Evolutionary conservation across 441 rosid species (phyloP).

Genomic region (Croton setiger): DNA sequence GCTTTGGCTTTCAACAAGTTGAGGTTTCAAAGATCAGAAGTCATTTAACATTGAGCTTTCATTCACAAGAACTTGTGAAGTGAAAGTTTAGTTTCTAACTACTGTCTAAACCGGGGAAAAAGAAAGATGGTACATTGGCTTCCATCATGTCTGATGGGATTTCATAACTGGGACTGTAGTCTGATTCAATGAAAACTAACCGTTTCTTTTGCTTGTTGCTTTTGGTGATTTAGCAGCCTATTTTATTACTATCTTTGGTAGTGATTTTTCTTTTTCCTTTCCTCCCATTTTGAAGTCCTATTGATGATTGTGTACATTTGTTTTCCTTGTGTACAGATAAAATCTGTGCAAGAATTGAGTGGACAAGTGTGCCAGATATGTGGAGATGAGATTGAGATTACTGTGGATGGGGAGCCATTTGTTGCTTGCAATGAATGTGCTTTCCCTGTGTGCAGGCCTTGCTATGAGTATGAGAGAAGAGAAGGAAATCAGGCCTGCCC

Average conservation of each 20-base stretch:
- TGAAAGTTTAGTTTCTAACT: not conserved
- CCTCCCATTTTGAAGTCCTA: slow-evolving; percentile 4
- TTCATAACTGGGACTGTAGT: not conserved
- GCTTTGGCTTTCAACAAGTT: not conserved
- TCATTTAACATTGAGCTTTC: too few species aligned
- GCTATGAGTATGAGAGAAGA: slow-evolving; percentile 87
- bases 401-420: slow-evolving; percentile 66
- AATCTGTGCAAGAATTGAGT: slow-evolving; percentile 65
- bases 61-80: too few species aligned
- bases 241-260: not conserved
- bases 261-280: not conserved
- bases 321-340: slow-evolving; percentile 24
- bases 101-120: not conserved
- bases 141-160: not conserved
- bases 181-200: not conserved
- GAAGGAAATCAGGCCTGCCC: slow-evolving; percentile 90
- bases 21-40: too few species aligned
- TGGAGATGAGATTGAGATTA: slow-evolving; percentile 77
- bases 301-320: slow-evolving; percentile 17
- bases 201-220: not conserved
- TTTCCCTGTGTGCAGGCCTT: slow-evolving; percentile 82
- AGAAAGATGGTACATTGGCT: not conserved
- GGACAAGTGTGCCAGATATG: slow-evolving; percentile 85
- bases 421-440: slow-evolving; percentile 97
- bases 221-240: not conserved